Evolutionary conservation across 129 eudicot species (phyloP), one percentile per base, ranked within the genome.

Genomic region (Centella asiatica): DNA sequence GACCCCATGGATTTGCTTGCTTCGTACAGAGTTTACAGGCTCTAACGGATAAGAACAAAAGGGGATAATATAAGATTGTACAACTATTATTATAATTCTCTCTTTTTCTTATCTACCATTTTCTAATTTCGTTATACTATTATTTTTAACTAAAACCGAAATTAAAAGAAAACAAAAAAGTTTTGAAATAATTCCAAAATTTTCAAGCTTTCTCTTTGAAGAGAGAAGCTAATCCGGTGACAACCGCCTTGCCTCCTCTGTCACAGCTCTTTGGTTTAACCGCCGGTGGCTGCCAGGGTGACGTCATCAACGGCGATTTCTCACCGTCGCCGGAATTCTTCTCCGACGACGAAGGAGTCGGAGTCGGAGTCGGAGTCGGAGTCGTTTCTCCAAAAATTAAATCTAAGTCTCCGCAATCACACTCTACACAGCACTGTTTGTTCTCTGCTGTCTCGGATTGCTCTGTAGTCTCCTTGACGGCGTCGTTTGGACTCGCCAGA

Each of bases 221-320:
- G 14, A 80, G 79, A 39, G 82, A 72, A 60, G 86, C 86, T 45
- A 80, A 69, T 31, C 86, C 86, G 54, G 86, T 76, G 44, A 81
- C 83, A 17, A 77, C 67, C 47, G 49, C 71, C 64, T 64, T 72
- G 65, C 60, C 68, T 2, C 74, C 75, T 54, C 71, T 56, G 32
- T 69, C 81, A 9, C 66, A 67, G 46, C 72, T 75, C 78, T 67
- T 80, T 51, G 78, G 72, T 53, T 51, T 72, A 14, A 81, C 52
- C 67, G 68, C 80, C 72, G 86, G 86, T 32, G 74, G 74, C 36
- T 62, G 58, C 85, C 81, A 75, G 15, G 69, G 46, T 64, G 44
- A 12, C 8, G 13, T 26, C 75, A 60, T 56, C 42, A 68, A 52
- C 42, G 60, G 67, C 49, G 27, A 48, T 24, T 47, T 65, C 32